These are phyloP conservation scores for Hypoxylon sp. DNA, from an alignment of 2,329 filamentous ascomycete species.

Conservation along the genomic window DNA sequence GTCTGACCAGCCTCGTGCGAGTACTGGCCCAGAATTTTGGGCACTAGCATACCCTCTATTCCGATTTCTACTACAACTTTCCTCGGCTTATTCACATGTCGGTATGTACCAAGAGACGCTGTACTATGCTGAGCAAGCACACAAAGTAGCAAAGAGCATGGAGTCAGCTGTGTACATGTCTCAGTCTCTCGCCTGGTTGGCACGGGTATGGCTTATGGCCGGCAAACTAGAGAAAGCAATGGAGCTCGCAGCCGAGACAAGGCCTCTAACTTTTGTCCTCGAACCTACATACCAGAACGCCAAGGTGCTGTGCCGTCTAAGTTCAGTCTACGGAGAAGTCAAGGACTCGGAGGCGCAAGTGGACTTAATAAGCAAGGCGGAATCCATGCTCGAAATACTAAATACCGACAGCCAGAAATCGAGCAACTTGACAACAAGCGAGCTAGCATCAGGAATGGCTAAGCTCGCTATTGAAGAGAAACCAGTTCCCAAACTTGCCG, in stretches of 20 bases:
- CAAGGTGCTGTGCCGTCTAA: slow-evolving; percentile 68
- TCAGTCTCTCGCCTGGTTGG: slow-evolving; percentile 69
- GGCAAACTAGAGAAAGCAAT: slow-evolving; percentile 72
- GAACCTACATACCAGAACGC: slow-evolving; percentile 63
- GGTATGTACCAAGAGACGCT: slow-evolving; percentile 91
- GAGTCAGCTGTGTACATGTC: slow-evolving; percentile 72
- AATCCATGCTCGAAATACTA: slow-evolving; percentile 61
- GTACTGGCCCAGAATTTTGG: slow-evolving; percentile 81
- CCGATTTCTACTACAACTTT: slow-evolving; percentile 79
- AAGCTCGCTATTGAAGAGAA: slow-evolving; percentile 56
- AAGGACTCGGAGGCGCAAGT: slow-evolving; percentile 62
- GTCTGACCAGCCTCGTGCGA: slow-evolving; percentile 42
- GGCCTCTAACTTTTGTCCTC: slow-evolving; percentile 64
- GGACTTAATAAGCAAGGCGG: slow-evolving; percentile 64
- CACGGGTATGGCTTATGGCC: slow-evolving; percentile 70
- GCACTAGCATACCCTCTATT: slow-evolving; percentile 81
- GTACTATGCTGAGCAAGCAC: slow-evolving; percentile 88
- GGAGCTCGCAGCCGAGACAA: slow-evolving; percentile 68
- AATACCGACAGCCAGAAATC: slow-evolving; percentile 39
- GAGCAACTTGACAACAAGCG: slow-evolving; percentile 38
- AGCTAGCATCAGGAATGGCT: slow-evolving; percentile 58
- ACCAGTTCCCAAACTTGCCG: slow-evolving; percentile 41
- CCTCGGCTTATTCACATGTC: slow-evolving; percentile 83
- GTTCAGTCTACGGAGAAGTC: slow-evolving; percentile 68
- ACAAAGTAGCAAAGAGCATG: slow-evolving; percentile 80